Evolutionary conservation across 2,329 filamentous ascomycete species (phyloP), one percentile per base, ranked within the genome.

Genomic region (Orbilia oligospora): DNA sequence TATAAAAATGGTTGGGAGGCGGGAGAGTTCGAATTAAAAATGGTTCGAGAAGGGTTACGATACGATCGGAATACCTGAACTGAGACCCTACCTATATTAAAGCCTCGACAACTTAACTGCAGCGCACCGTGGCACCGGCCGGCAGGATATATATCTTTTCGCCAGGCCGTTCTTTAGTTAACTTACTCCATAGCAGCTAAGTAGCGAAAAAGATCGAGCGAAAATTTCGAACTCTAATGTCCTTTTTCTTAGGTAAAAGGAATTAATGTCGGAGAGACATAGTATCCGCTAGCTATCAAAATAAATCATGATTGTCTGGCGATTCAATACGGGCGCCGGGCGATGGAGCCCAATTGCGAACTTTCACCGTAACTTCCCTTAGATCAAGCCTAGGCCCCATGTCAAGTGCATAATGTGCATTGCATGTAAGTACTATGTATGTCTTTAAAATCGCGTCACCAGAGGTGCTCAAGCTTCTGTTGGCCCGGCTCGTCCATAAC

Each of bases 381-480:
- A 49, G 67, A 61, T 66, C 73, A 51, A 30, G 27, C 27, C 27
- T 6, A n/a, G 66, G 67, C 72, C 67, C 73, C 73, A 71, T 71
- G 61, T 71, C 48, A 67, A 36, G 48, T 70, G 72, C 56, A 70
- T 56, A 18, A 70, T 67, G 67, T 61, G 66, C n/a, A n/a, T n/a
- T n/a, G n/a, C 27, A 30, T 30, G 27, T 30, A 30, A 30, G 27
- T 30, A 30, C 44, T 46, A 46, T 46, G 44, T 46, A 46, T 77
- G 73, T 77, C 67, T 77, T 58, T 77, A 61, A 71, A 71, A 77
- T 77, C 73, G 73, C 73, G 73, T 71, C 73, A 77, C 73, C 46
- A 51, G 66, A 68, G 71, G 61, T 68, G 61, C 44, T 73, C 61
- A 73, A 66, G 61, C 61, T 72, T 73, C 61, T 58, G 61, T 24